Percentiles rank a stretch among this genome's conserved stretches.
Evolutionary conservation across 2,329 filamentous ascomycete genomes (phyloP).

Genomic region (Xylaria sp.): DNA sequence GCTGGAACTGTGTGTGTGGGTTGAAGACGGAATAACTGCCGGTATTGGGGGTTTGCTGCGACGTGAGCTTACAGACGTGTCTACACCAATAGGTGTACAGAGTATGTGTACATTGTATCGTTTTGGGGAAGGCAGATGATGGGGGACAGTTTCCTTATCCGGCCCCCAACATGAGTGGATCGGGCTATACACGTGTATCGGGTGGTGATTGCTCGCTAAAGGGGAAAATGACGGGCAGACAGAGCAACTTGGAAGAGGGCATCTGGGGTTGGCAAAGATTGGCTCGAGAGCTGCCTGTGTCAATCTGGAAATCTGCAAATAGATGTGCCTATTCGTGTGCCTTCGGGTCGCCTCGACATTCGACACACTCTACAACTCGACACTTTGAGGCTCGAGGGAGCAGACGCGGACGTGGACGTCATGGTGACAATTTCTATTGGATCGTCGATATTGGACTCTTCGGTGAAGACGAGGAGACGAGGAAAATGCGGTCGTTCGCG

Average conservation of each 20-base stretch:
- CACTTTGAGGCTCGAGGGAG: too few relatives aligned
- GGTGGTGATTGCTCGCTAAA: background rate
- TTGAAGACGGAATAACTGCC: slow-evolving; percentile 10
- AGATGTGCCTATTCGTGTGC: slow-evolving; percentile 15
- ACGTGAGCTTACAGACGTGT: too few relatives aligned
- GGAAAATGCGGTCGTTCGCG: background rate
- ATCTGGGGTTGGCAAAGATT: too few relatives aligned
- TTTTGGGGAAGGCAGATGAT: background rate
- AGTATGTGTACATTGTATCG: background rate
- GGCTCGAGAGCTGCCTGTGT: too few relatives aligned
- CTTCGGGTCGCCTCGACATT: slow-evolving; percentile 14
- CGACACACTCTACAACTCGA: too few relatives aligned
- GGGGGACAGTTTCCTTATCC: background rate
- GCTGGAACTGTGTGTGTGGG: background rate
- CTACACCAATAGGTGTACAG: background rate
- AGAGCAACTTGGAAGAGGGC: too few relatives aligned
- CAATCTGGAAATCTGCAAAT: too few relatives aligned
- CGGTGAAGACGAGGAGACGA: slow-evolving; percentile 15
- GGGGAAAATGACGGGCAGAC: background rate
- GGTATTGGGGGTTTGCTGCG: background rate
- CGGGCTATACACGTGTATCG: background rate
- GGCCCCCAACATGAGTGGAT: slow-evolving; percentile 1
- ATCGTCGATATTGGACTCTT: slow-evolving; percentile 5
- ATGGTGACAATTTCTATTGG: slow-evolving; percentile 4
- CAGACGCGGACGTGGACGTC: background rate